Percentiles rank a stretch among this genome's conserved stretches.
Evolutionary conservation across 2,329 filamentous ascomycete species (phyloP).

Genomic region (Alternaria gansuensis): DNA sequence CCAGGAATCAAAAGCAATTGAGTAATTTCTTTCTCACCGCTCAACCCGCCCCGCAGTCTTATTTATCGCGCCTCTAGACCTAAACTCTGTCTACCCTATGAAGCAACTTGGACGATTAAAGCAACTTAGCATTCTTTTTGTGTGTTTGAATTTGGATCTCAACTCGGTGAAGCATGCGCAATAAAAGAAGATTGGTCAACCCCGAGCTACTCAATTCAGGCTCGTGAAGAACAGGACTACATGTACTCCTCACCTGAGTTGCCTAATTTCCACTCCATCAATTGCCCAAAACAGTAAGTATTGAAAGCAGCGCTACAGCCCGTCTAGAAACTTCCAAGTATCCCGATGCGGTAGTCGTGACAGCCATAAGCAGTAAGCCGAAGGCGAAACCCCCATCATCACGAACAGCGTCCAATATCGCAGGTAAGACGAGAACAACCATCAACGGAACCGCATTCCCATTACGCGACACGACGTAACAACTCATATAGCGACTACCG

Average conservation of each 20-base stretch:
- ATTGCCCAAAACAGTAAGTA: conserved; percentile 7
- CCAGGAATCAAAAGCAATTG: not conserved
- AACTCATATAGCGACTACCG: conserved; percentile 12
- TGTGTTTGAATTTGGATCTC: not conserved
- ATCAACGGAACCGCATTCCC: not conserved
- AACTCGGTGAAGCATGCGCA: not conserved
- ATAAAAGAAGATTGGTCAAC: not conserved
- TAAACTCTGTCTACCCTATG: not conserved
- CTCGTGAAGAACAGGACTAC: not conserved
- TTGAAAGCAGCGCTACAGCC: conserved; percentile 11
- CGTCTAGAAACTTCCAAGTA: conserved; percentile 2
- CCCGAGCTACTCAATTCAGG: not conserved
- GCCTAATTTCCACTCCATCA: not conserved
- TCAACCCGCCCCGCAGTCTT: too few relatives aligned
- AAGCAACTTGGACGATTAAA: not conserved
- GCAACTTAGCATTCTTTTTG: not conserved
- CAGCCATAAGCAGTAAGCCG: not conserved
- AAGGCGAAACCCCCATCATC: not conserved
- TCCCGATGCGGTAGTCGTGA: not conserved
- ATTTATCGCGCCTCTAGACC: not conserved
- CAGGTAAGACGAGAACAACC: not conserved
- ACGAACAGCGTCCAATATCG: not conserved
- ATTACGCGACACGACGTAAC: not conserved
- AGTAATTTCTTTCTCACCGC: not conserved
- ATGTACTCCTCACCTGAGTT: not conserved